A percentile compares a stretch with the other conserved stretches of the same genome.
These are phyloP conservation scores for Beauveria asiatica DNA, from an alignment of 2,329 filamentous ascomycete species.

Conservation along the genomic window DNA sequence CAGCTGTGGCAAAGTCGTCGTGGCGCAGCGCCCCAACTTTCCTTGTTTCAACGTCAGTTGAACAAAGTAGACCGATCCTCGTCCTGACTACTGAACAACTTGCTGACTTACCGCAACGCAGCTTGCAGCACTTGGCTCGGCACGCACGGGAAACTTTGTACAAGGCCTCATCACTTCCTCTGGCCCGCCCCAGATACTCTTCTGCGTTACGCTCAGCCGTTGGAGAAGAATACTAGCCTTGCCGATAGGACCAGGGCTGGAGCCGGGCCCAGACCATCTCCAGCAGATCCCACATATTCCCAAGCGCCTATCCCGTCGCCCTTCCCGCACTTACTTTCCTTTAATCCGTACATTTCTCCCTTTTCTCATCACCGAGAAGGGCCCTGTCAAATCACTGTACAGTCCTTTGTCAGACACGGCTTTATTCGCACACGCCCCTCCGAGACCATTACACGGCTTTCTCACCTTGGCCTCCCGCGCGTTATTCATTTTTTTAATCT, in stretches of 20 bases:
- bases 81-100: background rate
- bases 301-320: background rate
- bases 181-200: background rate
- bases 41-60: background rate
- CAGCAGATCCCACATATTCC: slow-evolving; percentile 5
- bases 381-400: background rate
- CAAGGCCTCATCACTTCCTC: background rate
- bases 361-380: background rate
- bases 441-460: background rate
- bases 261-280: slow-evolving; percentile 2
- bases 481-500: background rate
- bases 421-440: background rate
- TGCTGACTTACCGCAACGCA: background rate
- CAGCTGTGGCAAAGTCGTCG: slow-evolving; percentile 7
- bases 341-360: background rate
- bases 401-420: background rate
- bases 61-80: background rate
- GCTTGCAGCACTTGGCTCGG: background rate
- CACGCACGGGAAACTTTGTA: background rate
- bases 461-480: background rate
- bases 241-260: background rate
- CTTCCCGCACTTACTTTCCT: slow-evolving; percentile 1
- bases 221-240: background rate
- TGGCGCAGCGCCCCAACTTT: background rate
- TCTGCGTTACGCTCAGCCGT: background rate